These are phyloP conservation scores for Epithele typhae DNA, from an alignment of 768 basidiomycete genomes.

Conservation along the genomic window DNA sequence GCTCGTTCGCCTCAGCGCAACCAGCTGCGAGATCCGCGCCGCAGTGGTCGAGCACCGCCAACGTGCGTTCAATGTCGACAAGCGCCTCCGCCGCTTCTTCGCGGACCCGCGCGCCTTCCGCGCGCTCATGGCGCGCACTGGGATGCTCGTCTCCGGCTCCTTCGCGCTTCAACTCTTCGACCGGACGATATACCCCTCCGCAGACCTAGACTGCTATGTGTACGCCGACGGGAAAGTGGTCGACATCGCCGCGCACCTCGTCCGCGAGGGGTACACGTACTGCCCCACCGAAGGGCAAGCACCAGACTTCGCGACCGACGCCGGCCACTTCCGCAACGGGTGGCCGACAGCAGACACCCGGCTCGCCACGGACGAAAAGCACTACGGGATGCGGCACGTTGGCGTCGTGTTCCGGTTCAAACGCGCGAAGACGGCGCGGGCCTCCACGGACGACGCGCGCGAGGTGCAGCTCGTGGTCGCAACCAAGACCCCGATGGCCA, in stretches of 20 bases:
- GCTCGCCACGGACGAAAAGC: neutral
- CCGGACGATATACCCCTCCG: constrained; percentile 35
- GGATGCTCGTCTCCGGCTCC: constrained; percentile 49
- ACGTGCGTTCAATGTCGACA: constrained; percentile 33
- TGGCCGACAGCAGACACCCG: neutral
- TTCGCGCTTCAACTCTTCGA: constrained; percentile 50
- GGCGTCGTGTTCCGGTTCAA: constrained; percentile 31
- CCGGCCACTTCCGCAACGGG: neutral
- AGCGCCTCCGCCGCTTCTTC: constrained; percentile 35
- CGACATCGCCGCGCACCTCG: constrained; percentile 34
- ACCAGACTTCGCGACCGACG: constrained; percentile 9
- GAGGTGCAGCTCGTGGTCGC: constrained; percentile 41
- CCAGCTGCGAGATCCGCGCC: constrained; percentile 15
- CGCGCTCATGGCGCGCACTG: constrained; percentile 37
- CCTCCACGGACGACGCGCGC: neutral
- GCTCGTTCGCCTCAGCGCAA: constrained; percentile 8
- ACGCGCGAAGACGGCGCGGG: constrained; percentile 12
- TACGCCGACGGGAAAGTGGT: constrained; percentile 24
- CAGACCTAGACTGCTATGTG: constrained; percentile 52
- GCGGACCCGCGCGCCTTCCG: constrained; percentile 36
- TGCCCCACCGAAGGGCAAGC: constrained; percentile 19
- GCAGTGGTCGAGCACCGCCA: constrained; percentile 19
- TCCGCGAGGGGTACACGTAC: constrained; percentile 29
- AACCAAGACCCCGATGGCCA: constrained; percentile 27
- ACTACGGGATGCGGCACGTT: constrained; percentile 25